A percentile compares a stretch with the other conserved stretches of the same genome.
Evolutionary conservation across 176 grass and related monocot genomes (phyloP).

Genomic region (Oryza meyeriana): DNA sequence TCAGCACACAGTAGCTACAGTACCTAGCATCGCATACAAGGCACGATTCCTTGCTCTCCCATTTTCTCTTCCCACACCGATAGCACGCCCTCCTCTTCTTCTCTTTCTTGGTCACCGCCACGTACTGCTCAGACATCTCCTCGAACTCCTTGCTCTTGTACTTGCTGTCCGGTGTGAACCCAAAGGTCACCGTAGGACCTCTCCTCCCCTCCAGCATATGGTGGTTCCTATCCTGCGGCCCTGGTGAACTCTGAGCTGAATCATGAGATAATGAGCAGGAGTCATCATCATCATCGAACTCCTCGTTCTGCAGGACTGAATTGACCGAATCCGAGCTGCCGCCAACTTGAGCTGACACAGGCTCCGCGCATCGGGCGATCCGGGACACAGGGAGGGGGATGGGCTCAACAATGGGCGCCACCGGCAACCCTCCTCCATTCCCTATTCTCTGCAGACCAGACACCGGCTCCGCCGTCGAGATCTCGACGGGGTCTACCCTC

Average conservation of each 20-base stretch:
- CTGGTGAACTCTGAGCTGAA: slow-evolving; percentile 55
- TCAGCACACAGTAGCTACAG: slow-evolving; percentile 75
- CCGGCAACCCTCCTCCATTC: slow-evolving; percentile 24
- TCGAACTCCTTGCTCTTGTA: slow-evolving; percentile 51
- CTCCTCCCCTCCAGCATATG: slow-evolving; percentile 41
- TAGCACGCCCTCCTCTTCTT: slow-evolving; percentile 56
- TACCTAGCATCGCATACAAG: slow-evolving; percentile 83
- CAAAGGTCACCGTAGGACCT: slow-evolving; percentile 63
- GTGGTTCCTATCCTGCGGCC: slow-evolving; percentile 10
- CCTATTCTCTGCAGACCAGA: slow-evolving; percentile 24
- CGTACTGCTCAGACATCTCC: slow-evolving; percentile 50
- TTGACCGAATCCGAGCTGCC: slow-evolving; percentile 66
- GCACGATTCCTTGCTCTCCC: slow-evolving; percentile 86
- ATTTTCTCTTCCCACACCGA: slow-evolving; percentile 86
- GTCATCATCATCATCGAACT: slow-evolving; percentile 51
- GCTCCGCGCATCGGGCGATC: slow-evolving; percentile 51
- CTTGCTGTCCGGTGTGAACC: slow-evolving; percentile 49
- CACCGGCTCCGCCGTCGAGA: slow-evolving; percentile 74
- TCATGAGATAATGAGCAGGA: slow-evolving; percentile 51
- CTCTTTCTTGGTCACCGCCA: slow-evolving; percentile 56
- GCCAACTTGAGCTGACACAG: neutral
- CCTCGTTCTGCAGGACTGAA: slow-evolving; percentile 70
- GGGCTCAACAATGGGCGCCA: slow-evolving; percentile 56
- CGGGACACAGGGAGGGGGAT: slow-evolving; percentile 74
- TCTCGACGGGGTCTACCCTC: slow-evolving; percentile 68